Evolutionary conservation across 2,329 filamentous ascomycete species (phyloP).

Genomic region (Pseudocercospora macadamiae): DNA sequence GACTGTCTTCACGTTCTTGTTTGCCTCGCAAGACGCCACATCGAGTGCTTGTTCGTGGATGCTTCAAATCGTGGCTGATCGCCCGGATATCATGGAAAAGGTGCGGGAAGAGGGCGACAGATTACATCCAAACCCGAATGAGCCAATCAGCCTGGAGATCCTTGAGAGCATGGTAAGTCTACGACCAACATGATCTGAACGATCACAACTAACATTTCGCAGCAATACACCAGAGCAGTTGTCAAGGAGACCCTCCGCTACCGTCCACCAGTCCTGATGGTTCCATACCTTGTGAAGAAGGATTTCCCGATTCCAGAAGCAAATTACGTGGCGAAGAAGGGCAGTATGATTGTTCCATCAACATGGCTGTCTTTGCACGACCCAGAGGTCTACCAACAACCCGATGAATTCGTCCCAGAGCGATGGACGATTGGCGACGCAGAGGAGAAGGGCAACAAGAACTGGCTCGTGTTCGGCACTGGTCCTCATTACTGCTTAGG

Average conservation of each 20-base stretch:
- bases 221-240: conserved; percentile 82
- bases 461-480: conserved; percentile 94
- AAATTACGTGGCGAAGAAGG: conserved; percentile 87
- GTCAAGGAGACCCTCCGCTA: conserved; percentile 91
- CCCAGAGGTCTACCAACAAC: conserved; percentile 86
- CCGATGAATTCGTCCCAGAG: conserved; percentile 83
- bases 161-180: conserved; percentile 70
- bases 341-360: conserved; percentile 91
- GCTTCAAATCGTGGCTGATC: conserved; percentile 91
- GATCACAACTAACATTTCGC: conserved; percentile 9
- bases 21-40: conserved; percentile 96
- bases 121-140: conserved; percentile 32
- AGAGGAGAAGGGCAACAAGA: conserved; percentile 82
- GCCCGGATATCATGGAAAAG: conserved; percentile 87
- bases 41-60: conserved; percentile 92
- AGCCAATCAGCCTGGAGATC: conserved; percentile 72
- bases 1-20: conserved; percentile 68
- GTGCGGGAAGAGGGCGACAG: conserved; percentile 73
- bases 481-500: conserved; percentile 96
- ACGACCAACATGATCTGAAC: not conserved
- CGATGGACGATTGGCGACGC: conserved; percentile 89
- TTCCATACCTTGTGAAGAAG: conserved; percentile 94
- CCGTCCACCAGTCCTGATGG: conserved; percentile 95
- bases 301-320: conserved; percentile 83
- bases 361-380: conserved; percentile 90